Evolutionary conservation across 768 basidiomycete species (phyloP), one percentile per base, ranked within the genome.

Genomic region (Kwoniella europaea): DNA sequence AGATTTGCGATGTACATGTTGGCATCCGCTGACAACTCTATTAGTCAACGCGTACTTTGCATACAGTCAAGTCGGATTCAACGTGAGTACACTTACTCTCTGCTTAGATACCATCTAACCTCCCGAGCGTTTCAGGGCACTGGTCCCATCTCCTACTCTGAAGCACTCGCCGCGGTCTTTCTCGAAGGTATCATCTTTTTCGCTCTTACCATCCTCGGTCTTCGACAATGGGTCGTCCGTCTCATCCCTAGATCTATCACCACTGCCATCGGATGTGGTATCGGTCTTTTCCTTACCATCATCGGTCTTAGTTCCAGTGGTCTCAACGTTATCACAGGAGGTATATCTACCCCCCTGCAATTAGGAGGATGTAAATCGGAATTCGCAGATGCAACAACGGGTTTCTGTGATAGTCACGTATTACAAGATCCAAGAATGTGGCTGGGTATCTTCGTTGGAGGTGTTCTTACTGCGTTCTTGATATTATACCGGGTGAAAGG

Each of bases 161-260:
- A 94, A 84, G 93, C 92, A 0, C 86, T 93, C 20, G 88, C 90
- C 15, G 93, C 93, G 24, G 91, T 94, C 55, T 94, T 94, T 83
- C 85, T 94, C 73, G 93, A 94, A 86, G 93, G 92, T 35, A 91
- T 92, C 91, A 83, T 94, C 12, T 94, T 94, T 86, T 87, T 93
- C 72, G 73, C 90, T 77, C 85, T 94, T 15, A 92, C 92, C 0
- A 82, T 94, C 22, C 85, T 94, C 41, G 93, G 93, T 71, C 86
- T 94, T 63, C 91, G 93, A 60, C 92, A 93, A 85, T 94, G 92
- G 93, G 87, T 94, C 4, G 91, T 90, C 15, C 88, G 93, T 16
- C 88, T 92, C 67, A 93, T 94, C 89, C 93, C 93, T 1, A 91
- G 91, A 73, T 93, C 92, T 3, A 87, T 94, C 29, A 89, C 93